Evolutionary conservation across 257 asterid species (phyloP).

Genomic region (Nicotiana tabacum): DNA sequence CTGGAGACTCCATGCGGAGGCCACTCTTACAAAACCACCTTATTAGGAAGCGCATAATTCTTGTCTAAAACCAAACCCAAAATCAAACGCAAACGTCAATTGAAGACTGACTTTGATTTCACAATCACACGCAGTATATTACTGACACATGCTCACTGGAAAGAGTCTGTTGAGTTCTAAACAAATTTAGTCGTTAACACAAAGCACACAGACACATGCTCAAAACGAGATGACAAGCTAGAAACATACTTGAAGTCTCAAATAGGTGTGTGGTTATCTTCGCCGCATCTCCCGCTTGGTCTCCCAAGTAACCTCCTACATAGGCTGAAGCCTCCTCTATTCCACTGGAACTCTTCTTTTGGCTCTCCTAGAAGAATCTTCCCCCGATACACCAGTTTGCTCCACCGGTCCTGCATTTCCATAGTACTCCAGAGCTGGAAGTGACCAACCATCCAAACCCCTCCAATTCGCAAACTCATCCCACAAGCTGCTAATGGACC

Average conservation of each 20-base stretch:
- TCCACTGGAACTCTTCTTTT: constrained; percentile 48
- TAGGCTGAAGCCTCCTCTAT: constrained; percentile 20
- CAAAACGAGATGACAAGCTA: not conserved
- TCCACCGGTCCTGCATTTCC: constrained; percentile 26
- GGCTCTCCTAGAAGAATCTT: constrained; percentile 19
- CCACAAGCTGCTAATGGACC: constrained; percentile 34
- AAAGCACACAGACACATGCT: not conserved
- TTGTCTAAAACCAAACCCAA: not conserved
- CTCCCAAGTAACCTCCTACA: too few species aligned
- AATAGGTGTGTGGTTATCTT: too few species aligned
- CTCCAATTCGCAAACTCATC: constrained; percentile 46
- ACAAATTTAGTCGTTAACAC: not conserved
- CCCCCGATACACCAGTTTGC: constrained; percentile 12
- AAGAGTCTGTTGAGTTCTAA: not conserved
- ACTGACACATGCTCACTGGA: not conserved
- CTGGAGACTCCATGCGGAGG: too few species aligned
- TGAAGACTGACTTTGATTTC: not conserved
- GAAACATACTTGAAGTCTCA: too few species aligned
- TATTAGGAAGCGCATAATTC: not conserved
- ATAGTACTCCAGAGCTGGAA: constrained; percentile 34
- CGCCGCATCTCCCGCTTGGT: too few species aligned
- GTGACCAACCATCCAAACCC: constrained; percentile 49
- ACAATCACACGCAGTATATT: not conserved
- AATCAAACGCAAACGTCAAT: not conserved
- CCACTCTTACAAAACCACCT: too few species aligned